These are phyloP conservation scores for Macaranga tanarius DNA, from an alignment of 441 rosid genomes.

Conservation along the genomic window DNA sequence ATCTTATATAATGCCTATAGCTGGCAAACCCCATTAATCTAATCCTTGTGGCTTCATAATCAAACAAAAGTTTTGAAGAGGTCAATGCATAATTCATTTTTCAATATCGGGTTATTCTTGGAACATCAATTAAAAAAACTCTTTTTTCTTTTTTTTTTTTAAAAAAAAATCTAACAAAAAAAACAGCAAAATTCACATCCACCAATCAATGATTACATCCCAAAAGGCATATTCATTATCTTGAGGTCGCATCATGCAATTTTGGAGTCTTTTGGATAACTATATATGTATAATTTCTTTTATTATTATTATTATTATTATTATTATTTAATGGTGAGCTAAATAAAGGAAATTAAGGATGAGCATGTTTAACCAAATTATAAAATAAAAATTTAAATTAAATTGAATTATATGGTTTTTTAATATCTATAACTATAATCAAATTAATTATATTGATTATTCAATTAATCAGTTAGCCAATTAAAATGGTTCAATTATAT, in stretches of 20 bases:
- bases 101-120: constrained; percentile 23
- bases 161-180: background rate
- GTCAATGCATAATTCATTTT: constrained; percentile 42
- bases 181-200: constrained; percentile 17
- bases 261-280: constrained; percentile 32
- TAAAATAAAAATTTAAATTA: too few relatives aligned
- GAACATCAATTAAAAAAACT: constrained; percentile 16
- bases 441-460: too few relatives aligned
- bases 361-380: too few relatives aligned
- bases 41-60: constrained; percentile 8
- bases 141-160: background rate
- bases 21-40: constrained; percentile 39
- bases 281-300: constrained; percentile 23
- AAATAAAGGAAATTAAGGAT: too few relatives aligned
- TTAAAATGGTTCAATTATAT: too few relatives aligned
- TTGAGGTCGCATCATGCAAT: constrained; percentile 18
- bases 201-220: constrained; percentile 13
- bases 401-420: too few relatives aligned
- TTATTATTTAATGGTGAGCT: too few relatives aligned
- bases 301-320: too few relatives aligned
- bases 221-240: constrained; percentile 13
- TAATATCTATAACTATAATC: too few relatives aligned
- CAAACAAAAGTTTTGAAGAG: constrained; percentile 37
- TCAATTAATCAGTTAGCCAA: too few relatives aligned
- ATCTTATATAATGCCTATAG: constrained; percentile 30